Conservation (phyloP, 2,329 filamentous ascomycete genomes). For the Pestalotiopsis fici region DNA sequence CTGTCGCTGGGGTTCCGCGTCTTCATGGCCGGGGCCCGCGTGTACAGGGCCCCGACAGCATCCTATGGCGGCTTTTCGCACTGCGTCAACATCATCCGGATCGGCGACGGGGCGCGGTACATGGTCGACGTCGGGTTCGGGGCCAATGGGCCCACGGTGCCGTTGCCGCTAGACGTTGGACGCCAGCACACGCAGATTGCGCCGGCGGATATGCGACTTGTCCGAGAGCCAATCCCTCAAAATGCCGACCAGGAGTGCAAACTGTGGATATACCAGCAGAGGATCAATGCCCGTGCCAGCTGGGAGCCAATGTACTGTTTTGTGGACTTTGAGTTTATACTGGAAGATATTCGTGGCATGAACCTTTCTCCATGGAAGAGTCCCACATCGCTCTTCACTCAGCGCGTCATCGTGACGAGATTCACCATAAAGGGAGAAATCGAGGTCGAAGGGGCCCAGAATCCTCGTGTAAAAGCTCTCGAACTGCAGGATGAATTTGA, state of each 20-base stretch:
- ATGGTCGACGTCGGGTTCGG: constrained; percentile 26
- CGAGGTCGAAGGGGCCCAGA: background rate
- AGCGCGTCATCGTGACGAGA: constrained; percentile 34
- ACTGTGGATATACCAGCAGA: constrained; percentile 24
- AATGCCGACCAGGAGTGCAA: constrained; percentile 17
- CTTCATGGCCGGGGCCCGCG: constrained; percentile 24
- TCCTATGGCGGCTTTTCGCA: constrained; percentile 26
- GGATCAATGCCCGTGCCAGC: constrained; percentile 24
- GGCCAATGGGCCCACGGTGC: constrained; percentile 19
- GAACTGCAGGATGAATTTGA: constrained; percentile 31
- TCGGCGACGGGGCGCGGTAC: constrained; percentile 13
- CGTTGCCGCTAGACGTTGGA: constrained; percentile 13
- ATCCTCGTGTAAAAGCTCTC: constrained; percentile 35
- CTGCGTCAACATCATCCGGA: constrained; percentile 25
- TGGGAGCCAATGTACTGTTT: constrained; percentile 48
- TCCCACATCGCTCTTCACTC: constrained; percentile 34
- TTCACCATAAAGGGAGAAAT: constrained; percentile 39
- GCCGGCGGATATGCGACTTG: constrained; percentile 34
- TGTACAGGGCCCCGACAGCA: constrained; percentile 15
- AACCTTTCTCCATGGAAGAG: constrained; percentile 34
- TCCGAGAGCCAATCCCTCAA: constrained; percentile 21
- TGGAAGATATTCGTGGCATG: constrained; percentile 39
- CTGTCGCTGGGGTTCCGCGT: constrained; percentile 37
- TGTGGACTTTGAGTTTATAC: constrained; percentile 41
- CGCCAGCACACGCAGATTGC: constrained; percentile 13